These are phyloP conservation scores for Fonsecaea erecta DNA, from an alignment of 2,329 filamentous ascomycete genomes.

Conservation along the genomic window DNA sequence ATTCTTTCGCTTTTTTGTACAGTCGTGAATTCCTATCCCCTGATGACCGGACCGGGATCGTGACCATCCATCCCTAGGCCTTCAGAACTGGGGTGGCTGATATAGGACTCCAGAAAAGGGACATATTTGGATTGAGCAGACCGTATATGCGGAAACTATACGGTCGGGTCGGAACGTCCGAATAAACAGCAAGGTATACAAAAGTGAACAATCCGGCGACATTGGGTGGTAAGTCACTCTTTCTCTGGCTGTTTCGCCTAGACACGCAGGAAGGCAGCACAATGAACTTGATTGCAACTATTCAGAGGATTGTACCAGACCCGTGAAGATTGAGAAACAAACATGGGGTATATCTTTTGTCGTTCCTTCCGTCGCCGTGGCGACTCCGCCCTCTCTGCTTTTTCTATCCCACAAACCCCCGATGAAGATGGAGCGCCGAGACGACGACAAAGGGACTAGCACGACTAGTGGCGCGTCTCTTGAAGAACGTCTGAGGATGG, in stretches of 20 bases:
- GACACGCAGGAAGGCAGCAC: background rate
- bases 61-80: background rate
- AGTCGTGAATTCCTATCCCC: background rate
- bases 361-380: constrained; percentile 2
- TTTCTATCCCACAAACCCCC: background rate
- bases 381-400: background rate
- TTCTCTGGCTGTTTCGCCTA: background rate
- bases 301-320: constrained; percentile 2
- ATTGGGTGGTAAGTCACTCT: background rate
- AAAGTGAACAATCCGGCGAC: background rate
- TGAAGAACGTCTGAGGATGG: constrained; percentile 19
- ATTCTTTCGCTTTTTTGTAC: background rate
- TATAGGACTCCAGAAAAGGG: background rate
- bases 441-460: constrained; percentile 6
- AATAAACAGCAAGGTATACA: background rate
- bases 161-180: background rate
- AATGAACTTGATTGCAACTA: background rate
- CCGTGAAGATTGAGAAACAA: background rate
- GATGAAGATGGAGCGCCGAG: constrained; percentile 13
- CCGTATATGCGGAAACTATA: background rate
- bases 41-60: background rate
- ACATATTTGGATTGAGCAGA: background rate
- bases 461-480: constrained; percentile 17
- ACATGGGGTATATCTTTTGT: background rate
- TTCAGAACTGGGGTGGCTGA: background rate